Percentiles rank a stretch among this genome's conserved stretches.
Conservation (phyloP, 2,329 filamentous ascomycete species). For the Fusarium nygamai region DNA sequence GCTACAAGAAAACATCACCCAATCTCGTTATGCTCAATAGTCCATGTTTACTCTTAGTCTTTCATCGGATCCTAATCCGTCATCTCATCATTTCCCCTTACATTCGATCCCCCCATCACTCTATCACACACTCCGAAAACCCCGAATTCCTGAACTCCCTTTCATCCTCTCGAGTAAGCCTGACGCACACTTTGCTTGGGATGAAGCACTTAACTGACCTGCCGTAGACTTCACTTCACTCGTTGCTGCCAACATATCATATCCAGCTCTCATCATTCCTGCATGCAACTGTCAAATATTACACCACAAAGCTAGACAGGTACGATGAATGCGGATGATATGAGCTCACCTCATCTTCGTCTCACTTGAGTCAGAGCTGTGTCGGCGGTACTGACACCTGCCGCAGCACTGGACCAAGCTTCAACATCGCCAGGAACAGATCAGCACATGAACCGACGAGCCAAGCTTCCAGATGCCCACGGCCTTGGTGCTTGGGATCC, state of each 20-base stretch:
- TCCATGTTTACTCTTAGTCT: background rate
- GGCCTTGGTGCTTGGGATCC: background rate
- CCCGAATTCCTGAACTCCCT: background rate
- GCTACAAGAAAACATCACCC: background rate
- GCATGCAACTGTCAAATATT: background rate
- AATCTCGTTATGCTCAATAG: background rate
- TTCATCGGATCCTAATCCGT: accelerated
- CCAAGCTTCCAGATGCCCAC: background rate
- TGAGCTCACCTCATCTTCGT: background rate
- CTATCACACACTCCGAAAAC: background rate
- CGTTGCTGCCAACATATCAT: background rate
- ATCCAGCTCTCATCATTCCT: background rate
- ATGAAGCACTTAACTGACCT: background rate
- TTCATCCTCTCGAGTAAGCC: background rate
- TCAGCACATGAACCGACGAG: background rate
- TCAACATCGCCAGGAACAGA: background rate
- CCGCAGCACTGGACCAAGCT: background rate
- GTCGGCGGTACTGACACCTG: background rate
- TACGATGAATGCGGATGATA: background rate
- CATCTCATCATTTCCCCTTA: background rate
- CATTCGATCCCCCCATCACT: background rate
- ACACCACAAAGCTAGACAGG: no score
- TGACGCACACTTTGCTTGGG: background rate
- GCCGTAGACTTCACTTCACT: background rate
- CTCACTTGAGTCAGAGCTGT: background rate